Evolutionary conservation across 345 rosid genomes (phyloP).

Genomic region (Gossypium turneri): DNA sequence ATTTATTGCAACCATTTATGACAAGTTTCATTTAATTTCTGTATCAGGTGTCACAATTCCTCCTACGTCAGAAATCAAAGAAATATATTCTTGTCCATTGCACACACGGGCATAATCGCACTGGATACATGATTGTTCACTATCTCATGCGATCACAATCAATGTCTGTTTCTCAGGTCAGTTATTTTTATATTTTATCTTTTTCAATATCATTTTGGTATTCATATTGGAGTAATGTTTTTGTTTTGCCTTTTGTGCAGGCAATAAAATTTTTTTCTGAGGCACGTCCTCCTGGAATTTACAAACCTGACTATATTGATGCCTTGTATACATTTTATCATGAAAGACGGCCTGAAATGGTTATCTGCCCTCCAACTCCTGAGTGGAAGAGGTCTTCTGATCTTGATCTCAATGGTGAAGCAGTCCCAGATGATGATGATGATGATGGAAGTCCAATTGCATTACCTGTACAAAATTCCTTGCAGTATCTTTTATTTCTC

Average conservation of each 20-base stretch:
- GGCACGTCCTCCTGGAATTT: conserved; percentile 97
- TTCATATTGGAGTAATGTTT: neutral
- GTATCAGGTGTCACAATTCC: conserved; percentile 71
- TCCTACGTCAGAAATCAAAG: conserved; percentile 71
- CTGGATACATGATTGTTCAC: conserved; percentile 95
- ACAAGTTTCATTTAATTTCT: neutral
- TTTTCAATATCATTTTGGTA: neutral
- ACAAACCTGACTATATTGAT: conserved; percentile 85
- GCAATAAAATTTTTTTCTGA: conserved; percentile 76
- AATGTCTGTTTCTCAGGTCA: conserved; percentile 80
- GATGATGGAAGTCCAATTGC: conserved; percentile 54
- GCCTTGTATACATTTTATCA: conserved; percentile 85
- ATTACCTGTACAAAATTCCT: conserved; percentile 37
- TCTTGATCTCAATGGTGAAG: conserved; percentile 98
- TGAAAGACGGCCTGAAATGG: conserved; percentile 71
- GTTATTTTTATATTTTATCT: conserved; percentile 1
- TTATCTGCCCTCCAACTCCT: conserved; percentile 77
- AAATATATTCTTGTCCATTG: conserved; percentile 90
- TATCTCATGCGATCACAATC: conserved; percentile 80
- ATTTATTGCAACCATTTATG: neutral
- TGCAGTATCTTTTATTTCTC: conserved; percentile 13
- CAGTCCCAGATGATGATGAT: conserved; percentile 63
- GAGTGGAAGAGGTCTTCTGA: conserved; percentile 97
- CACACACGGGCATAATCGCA: conserved; percentile 97
- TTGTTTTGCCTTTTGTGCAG: conserved; percentile 37